Percentiles rank a stretch among this genome's conserved stretches.
phyloP scores from a whole-genome alignment of 352 stramenopile species.

The Phytophthora crassamura region DNA sequence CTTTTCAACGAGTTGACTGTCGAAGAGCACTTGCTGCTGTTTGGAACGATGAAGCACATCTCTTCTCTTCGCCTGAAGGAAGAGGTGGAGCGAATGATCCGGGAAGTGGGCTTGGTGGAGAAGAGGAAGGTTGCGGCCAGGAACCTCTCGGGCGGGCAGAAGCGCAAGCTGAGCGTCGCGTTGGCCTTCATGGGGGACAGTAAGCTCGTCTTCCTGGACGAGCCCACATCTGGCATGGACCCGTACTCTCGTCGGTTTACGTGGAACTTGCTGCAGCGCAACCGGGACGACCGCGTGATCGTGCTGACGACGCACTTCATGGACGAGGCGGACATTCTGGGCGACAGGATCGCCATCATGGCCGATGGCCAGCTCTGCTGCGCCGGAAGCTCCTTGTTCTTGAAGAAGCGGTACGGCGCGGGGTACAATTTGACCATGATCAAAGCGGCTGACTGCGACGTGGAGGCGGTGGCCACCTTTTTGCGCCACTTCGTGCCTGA shows the following conservation, averaged over 20 bases:
- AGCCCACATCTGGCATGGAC: conserved; percentile 96
- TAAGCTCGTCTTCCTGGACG: conserved; percentile 91
- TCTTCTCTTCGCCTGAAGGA: conserved; percentile 51
- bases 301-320: conserved; percentile 90
- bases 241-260: conserved; percentile 94
- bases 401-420: conserved; percentile 95
- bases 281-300: conserved; percentile 89
- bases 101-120: conserved; percentile 90
- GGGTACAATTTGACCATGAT: conserved; percentile 90
- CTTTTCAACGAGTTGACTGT: conserved; percentile 96
- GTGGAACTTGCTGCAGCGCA: conserved; percentile 93
- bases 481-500: conserved; percentile 67
- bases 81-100: conserved; percentile 56
- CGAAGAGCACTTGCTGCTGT: conserved; percentile 95
- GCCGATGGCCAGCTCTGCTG: conserved; percentile 89
- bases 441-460: conserved; percentile 46
- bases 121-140: conserved; percentile 75
- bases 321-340: conserved; percentile 71
- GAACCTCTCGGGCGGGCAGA: conserved; percentile 92
- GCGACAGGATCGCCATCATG: conserved; percentile 94
- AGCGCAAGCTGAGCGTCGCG: conserved; percentile 96
- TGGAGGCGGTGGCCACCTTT: conserved; percentile 42
- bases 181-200: conserved; percentile 95
- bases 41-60: conserved; percentile 92
- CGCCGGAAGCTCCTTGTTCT: conserved; percentile 86